Base-by-base conservation (phyloP, 2,329 filamentous ascomycete species). In the Davidsoniella eucalypti region DNA sequence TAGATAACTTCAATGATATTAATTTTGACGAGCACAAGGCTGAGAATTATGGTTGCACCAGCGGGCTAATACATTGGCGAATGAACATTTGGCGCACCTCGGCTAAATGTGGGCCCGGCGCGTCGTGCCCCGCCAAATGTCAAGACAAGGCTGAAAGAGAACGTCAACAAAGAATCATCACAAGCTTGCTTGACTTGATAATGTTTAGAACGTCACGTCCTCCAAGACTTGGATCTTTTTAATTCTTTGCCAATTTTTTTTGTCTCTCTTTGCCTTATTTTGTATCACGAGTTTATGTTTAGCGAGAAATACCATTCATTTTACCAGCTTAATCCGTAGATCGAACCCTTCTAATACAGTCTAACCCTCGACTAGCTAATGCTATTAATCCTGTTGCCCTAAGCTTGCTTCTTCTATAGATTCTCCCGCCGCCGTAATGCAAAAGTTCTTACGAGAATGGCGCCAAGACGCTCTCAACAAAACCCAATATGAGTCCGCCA, bases 401-500 rank as follows among this genome's bases (percentile, higher is more conserved):
- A 18, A 18, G 23, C 17, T 43, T 49, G 9, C n/a, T 49, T 49
- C 33, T 49, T 33, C 23, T 38, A 9, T 41, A 12, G 40, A 18
- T 43, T 25, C 21, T 10, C 12, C 23, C 40, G 5, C 17, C n/a
- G 37, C 38, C 47, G 41, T 21, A 44, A 96, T 98, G 92, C 87
- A 96, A 71, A 81, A 80, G 60, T 95, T 90, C 66, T 75, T 98
- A 61, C 82, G 88, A 63, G 83, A 85, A 61, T 98, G 92, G 92
- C 78, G 88, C 62, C 86, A 94, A 67, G 87, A 95, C 70, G 88
- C 90, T 62, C 72, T 94, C 61, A 90, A 94, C 67, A 92, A 93
- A 65, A 87, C 92, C 56, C 92, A 98, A 64, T 88, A 95, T 65
- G 90, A 96, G 57, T 86, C 90, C 33, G 92, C 92, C 61, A 90